Conservation (phyloP, 2,329 filamentous ascomycete species). For the Lachnellula cervina region DNA sequence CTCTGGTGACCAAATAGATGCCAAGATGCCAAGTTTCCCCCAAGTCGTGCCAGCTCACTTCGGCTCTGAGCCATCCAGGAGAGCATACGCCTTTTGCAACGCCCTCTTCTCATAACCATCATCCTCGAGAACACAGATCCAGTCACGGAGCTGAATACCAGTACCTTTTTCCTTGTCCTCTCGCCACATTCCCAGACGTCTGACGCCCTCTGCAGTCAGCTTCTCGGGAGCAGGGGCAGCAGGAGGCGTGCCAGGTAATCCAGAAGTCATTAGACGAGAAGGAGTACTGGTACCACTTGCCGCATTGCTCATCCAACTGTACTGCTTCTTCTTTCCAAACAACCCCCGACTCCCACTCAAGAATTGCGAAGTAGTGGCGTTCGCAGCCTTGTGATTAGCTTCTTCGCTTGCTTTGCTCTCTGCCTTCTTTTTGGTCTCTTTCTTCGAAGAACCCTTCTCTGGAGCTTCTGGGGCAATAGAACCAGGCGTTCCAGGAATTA, state of each 20-base stretch:
- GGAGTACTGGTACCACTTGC: conserved; percentile 51
- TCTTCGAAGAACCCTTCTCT: conserved; percentile 75
- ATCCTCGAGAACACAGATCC: conserved; percentile 72
- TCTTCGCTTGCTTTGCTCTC: conserved; percentile 71
- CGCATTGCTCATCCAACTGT: conserved; percentile 64
- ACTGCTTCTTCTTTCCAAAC: conserved; percentile 62
- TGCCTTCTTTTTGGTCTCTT: conserved; percentile 75
- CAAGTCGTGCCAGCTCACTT: conserved; percentile 30
- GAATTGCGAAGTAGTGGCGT: conserved; percentile 75
- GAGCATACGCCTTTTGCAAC: conserved; percentile 43
- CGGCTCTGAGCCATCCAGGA: conserved; percentile 26
- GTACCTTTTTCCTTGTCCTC: conserved; percentile 73
- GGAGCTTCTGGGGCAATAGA: conserved; percentile 57
- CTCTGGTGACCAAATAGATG: conserved; percentile 1
- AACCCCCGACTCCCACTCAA: conserved; percentile 58
- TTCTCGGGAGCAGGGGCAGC: conserved; percentile 33
- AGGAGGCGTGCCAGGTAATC: conserved; percentile 33
- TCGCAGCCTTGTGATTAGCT: conserved; percentile 74
- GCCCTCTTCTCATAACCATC: conserved; percentile 65
- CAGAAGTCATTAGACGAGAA: conserved; percentile 28
- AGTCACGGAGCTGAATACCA: conserved; percentile 79
- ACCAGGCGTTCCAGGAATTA: conserved; percentile 57
- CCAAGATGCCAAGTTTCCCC: background rate
- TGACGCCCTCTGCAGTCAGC: conserved; percentile 54
- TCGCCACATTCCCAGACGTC: conserved; percentile 67